Evolutionary conservation across 257 asterid species (phyloP).

Genomic region (Petunia axillaris): DNA sequence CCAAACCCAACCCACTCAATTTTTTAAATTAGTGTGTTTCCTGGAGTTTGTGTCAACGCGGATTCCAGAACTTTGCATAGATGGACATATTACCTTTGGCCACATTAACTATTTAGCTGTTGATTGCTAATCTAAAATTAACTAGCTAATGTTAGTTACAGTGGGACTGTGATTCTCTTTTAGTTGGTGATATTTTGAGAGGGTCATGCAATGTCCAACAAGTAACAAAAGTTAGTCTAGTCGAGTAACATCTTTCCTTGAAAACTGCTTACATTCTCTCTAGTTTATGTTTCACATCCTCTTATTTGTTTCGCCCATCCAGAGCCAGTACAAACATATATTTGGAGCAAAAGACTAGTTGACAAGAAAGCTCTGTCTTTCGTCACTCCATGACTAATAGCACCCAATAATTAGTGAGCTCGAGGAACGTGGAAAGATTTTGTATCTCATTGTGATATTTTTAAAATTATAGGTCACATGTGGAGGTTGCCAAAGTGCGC

Average conservation of each 20-base stretch:
- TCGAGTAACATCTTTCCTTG: background rate
- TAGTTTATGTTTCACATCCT: background rate
- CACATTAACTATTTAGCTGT: background rate
- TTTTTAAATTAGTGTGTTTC: background rate
- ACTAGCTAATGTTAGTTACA: background rate
- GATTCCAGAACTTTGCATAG: background rate
- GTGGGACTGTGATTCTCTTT: background rate
- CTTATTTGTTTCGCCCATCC: background rate
- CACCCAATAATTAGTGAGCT: slow-evolving; percentile 4
- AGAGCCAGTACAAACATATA: background rate
- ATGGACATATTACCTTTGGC: background rate
- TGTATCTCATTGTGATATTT: slow-evolving; percentile 34
- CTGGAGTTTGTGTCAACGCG: background rate
- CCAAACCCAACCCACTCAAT: background rate
- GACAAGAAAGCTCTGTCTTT: background rate
- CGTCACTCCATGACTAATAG: background rate
- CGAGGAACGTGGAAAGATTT: slow-evolving; percentile 21
- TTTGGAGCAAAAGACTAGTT: background rate
- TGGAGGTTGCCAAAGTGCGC: slow-evolving; percentile 99
- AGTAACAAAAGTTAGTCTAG: background rate
- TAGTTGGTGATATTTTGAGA: background rate
- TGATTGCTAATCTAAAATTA: background rate
- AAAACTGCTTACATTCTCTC: background rate
- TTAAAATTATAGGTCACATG: slow-evolving; percentile 70
- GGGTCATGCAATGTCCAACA: background rate